phyloP scores from a whole-genome alignment of 768 basidiomycete species.

The Chalciporus pseudorubinellus region DNA sequence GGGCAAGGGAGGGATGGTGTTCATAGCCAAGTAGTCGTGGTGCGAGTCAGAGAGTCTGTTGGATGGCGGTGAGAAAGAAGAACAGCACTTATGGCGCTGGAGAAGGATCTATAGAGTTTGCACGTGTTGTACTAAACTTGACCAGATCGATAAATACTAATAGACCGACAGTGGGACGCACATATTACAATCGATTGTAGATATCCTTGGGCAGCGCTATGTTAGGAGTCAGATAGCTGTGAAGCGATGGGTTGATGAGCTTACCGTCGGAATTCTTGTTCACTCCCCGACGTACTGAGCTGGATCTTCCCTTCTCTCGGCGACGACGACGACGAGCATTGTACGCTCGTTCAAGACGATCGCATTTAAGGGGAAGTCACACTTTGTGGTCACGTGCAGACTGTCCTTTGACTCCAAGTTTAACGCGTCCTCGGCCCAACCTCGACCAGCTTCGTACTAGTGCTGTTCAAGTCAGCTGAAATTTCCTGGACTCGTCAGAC shows the following conservation, averaged over 20 bases:
- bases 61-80: neutral
- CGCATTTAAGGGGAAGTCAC: no score
- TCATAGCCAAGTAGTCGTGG: slow-evolving; percentile 21
- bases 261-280: no score
- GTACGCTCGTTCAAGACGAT: no score
- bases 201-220: no score
- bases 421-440: no score
- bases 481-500: neutral
- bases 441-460: neutral
- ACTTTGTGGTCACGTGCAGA: neutral
- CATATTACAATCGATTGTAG: no score
- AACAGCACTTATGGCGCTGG: neutral
- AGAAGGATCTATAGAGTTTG: neutral
- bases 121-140: neutral
- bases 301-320: no score
- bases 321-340: no score
- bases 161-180: no score
- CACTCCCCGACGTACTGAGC: no score
- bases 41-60: neutral
- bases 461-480: neutral
- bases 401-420: no score
- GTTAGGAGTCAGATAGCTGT: neutral
- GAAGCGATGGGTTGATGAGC: neutral
- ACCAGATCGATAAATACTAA: neutral
- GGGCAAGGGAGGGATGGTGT: slow-evolving; percentile 47